phyloP scores from a whole-genome alignment of 2,329 filamentous ascomycete genomes.

The Penicillium sp. region DNA sequence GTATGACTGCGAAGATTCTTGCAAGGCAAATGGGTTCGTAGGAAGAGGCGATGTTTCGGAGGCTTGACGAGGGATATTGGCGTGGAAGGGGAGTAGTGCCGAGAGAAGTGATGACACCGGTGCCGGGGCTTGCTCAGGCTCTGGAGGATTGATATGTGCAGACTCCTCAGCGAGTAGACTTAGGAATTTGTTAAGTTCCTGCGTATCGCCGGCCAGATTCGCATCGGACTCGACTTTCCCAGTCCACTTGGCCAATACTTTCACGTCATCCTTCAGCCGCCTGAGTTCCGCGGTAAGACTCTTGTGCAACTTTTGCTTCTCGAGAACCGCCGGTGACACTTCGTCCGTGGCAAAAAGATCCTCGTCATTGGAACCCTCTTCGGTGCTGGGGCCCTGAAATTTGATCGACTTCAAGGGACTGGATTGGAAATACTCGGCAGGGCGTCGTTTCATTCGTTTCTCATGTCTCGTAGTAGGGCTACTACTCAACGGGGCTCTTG shows the following conservation, averaged over 20 bases:
- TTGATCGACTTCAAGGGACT: slow-evolving; percentile 30
- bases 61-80: slow-evolving; percentile 21
- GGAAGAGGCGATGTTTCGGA: slow-evolving; percentile 39
- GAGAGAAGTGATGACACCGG: slow-evolving; percentile 37
- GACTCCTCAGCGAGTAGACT: slow-evolving; percentile 29
- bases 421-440: slow-evolving; percentile 19
- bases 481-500: slow-evolving; percentile 31
- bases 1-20: slow-evolving; percentile 54
- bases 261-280: slow-evolving; percentile 55
- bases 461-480: slow-evolving; percentile 34
- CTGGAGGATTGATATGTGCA: slow-evolving; percentile 20
- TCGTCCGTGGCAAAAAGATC: slow-evolving; percentile 5
- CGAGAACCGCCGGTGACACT: slow-evolving; percentile 23
- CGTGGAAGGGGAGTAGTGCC: slow-evolving; percentile 39
- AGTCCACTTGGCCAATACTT: slow-evolving; percentile 54
- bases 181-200: slow-evolving; percentile 30
- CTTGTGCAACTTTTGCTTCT: slow-evolving; percentile 52
- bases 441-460: slow-evolving; percentile 24
- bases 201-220: slow-evolving; percentile 30
- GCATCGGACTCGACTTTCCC: slow-evolving; percentile 44
- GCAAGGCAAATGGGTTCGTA: slow-evolving; percentile 62
- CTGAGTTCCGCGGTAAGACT: slow-evolving; percentile 53
- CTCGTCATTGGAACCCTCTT: slow-evolving; percentile 10
- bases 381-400: slow-evolving; percentile 13
- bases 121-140: slow-evolving; percentile 17